Evolutionary conservation across 2,329 filamentous ascomycete genomes (phyloP), one percentile per base, ranked within the genome.

Genomic region (Thielaviopsis musarum): DNA sequence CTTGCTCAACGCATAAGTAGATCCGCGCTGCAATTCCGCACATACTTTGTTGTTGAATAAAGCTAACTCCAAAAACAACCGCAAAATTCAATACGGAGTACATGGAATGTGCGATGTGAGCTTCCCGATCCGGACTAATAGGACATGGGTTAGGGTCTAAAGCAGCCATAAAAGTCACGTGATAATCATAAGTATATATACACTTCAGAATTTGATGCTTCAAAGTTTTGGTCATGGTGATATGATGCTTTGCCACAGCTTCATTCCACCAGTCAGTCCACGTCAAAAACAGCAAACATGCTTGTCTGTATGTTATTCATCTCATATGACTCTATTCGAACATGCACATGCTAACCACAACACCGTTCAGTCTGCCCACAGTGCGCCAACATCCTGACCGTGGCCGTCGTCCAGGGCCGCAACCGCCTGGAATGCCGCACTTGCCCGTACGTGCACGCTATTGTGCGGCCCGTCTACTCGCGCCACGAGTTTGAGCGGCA

Each of bases 341-440:
- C 19, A 13, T 54, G 10, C 12, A 22, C 26, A 60, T 56, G 64
- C 65, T 65, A 63, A 64, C 63, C 22, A 17, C 21, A 41, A 38
- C 4, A n/a, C n/a, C 28, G 10, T 59, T 38, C 65, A 87, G 86
- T 91, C 80, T 93, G 88, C 71, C 88, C 88, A 56, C 81, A 82
- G 69, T 93, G 88, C 77, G 83, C 83, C 71, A 93, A 91, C 75
- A 83, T 89, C 71, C 82, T 93, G 68, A 88, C 85, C 67, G 84
- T 91, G 66, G 83, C 82, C 62, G 69, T 75, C 56, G 77, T 77
- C 64, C 75, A 73, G 56, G 76, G 77, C 61, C 74, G 73, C 66
- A 96, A 96, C 75, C 85, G 90, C 61, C 89, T 97, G 72, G 89
- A 95, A 73, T 98, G 93, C 75, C 87, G 89, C 61, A 95, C 90